Conservation (phyloP, 345 rosid genomes). For the Euphorbia peplus region DNA sequence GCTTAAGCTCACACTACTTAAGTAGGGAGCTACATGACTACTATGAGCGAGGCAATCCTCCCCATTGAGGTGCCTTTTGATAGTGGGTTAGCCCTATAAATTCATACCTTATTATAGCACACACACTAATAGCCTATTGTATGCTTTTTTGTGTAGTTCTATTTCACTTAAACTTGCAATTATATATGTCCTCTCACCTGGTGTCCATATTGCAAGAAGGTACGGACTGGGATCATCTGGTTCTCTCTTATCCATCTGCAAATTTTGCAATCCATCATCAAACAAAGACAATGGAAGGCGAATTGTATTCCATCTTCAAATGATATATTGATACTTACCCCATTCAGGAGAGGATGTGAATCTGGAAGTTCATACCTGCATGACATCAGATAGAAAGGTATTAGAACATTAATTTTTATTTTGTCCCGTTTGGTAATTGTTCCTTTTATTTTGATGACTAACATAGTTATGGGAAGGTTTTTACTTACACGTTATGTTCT, state of each 20-base stretch:
- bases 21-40: too few relatives aligned
- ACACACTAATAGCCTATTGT: background rate
- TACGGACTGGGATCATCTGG: slow-evolving; percentile 80
- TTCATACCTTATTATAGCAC: background rate
- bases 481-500: slow-evolving; percentile 94
- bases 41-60: too few relatives aligned
- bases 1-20: too few relatives aligned
- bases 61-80: too few relatives aligned
- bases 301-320: background rate
- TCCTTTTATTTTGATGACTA: background rate
- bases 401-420: slow-evolving; percentile 4
- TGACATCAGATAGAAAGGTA: slow-evolving; percentile 21
- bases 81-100: too few relatives aligned
- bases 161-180: background rate
- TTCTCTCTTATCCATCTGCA: slow-evolving; percentile 76
- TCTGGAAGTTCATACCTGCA: slow-evolving; percentile 90
- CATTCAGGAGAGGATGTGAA: slow-evolving; percentile 74
- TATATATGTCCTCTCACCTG: slow-evolving; percentile 48
- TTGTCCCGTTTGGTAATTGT: background rate
- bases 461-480: slow-evolving; percentile 17
- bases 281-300: background rate
- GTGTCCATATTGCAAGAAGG: slow-evolving; percentile 96
- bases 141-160: background rate
- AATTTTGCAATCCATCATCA: slow-evolving; percentile 10
- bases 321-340: slow-evolving; percentile 42